Percentiles rank a stretch among this genome's conserved stretches.
These are phyloP conservation scores for Brachypodium distachyon DNA, from an alignment of 202 grass and related monocot genomes.

Conservation along the genomic window DNA sequence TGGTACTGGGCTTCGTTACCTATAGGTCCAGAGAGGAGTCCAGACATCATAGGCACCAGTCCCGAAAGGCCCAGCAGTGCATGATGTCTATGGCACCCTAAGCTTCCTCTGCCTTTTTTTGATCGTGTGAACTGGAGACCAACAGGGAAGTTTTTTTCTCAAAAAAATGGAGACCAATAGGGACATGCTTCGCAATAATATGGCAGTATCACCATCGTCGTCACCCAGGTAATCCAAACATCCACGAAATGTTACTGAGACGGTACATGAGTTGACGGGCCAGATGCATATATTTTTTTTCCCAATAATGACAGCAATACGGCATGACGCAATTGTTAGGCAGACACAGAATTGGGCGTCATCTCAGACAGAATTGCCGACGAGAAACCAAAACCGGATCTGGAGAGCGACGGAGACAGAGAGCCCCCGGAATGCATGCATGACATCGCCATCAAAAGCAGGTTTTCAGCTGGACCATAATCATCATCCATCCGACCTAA, in stretches of 20 bases:
- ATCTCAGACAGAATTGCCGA: neutral
- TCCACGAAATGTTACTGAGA: too few species aligned
- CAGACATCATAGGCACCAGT: neutral
- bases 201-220: too few species aligned
- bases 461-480: neutral
- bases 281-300: neutral
- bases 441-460: conserved; percentile 4
- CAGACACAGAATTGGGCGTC: neutral
- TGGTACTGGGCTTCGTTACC: too few species aligned
- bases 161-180: too few species aligned
- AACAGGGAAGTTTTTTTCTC: too few species aligned
- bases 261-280: too few species aligned
- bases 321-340: neutral
- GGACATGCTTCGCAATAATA: too few species aligned
- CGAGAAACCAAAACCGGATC: conserved; percentile 10
- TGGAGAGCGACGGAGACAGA: neutral
- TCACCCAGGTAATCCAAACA: too few species aligned
- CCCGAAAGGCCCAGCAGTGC: neutral
- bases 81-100: too few species aligned
- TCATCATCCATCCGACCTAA: neutral
- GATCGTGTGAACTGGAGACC: too few species aligned
- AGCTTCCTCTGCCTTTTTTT: too few species aligned
- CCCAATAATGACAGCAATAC: too few species aligned
- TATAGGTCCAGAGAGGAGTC: neutral
- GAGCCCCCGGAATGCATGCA: conserved; percentile 5